A percentile compares a stretch with the other conserved stretches of the same genome.
Evolutionary conservation across 129 eudicot genomes (phyloP).

Genomic region (Tanacetum coccineum): DNA sequence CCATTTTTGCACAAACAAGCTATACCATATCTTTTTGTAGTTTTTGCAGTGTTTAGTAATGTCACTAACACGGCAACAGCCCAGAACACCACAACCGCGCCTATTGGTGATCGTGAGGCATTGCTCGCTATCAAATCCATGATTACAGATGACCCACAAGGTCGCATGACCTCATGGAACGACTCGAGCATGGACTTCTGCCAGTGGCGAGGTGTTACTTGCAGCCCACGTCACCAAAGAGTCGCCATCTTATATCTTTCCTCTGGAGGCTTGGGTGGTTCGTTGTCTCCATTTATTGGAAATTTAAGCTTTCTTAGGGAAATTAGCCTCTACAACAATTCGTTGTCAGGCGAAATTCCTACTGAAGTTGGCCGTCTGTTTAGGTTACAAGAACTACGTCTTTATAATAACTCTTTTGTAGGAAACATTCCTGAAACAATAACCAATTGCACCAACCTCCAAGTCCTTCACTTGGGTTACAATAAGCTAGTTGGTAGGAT

Average conservation of each 20-base stretch:
- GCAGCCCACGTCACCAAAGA: constrained; percentile 27
- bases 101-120: constrained; percentile 12
- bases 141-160: constrained; percentile 33
- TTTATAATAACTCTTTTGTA: constrained; percentile 19
- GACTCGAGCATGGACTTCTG: constrained; percentile 16
- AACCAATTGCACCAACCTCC: constrained; percentile 24
- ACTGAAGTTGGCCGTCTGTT: constrained; percentile 23
- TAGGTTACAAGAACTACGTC: constrained; percentile 23
- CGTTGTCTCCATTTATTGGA: constrained; percentile 36
- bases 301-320: constrained; percentile 31
- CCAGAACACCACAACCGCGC: constrained; percentile 9
- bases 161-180: constrained; percentile 26
- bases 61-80: not conserved
- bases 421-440: constrained; percentile 34
- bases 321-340: constrained; percentile 24
- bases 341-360: constrained; percentile 29
- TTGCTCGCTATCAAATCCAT: constrained; percentile 27
- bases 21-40: constrained; percentile 9
- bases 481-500: constrained; percentile 26
- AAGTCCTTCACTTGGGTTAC: constrained; percentile 17
- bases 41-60: not conserved
- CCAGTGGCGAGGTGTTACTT: constrained; percentile 31
- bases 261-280: constrained; percentile 22
- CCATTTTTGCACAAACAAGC: not conserved
- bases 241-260: constrained; percentile 23